Evolutionary conservation across 768 basidiomycete genomes (phyloP), one percentile per base, ranked within the genome.

Genomic region (Phlegmacium glaucopus): DNA sequence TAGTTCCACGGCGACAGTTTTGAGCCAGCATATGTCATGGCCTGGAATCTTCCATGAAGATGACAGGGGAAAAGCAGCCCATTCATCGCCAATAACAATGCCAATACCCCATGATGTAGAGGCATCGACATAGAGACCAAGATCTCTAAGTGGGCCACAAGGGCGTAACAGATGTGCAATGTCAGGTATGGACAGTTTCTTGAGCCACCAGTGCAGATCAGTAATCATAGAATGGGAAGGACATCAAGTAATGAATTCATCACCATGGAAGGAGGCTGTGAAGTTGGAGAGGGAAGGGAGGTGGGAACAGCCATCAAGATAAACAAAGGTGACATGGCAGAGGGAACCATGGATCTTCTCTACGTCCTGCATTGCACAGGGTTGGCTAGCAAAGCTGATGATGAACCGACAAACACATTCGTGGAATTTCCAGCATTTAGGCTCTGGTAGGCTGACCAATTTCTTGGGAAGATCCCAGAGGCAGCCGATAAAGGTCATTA

Each of bases 401-500:
- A 56, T 44, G 38, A 60, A 61, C 2, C 13, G 34, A 2, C 17
- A 9, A 10, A 56, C 45, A 1, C 58, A 34, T 6, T 37, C 34
- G 1, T 61, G 52, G 53, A 63, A 66, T 32, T 63, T 68, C 2
- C 49, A 18, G 0, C 55, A 42, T 36, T 69, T 72, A 7, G 41
- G 27, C 13, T 61, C 56, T 1, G 65, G 64, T 4, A 72, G 56
- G 4, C 55, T 53, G 1, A 72, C 65, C 0, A 26, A 44, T 9
- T 51, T 53, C 0, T 18, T 6, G 2, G 27, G 28, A n/a, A 72
- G 40, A 42, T 66, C 52, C 70, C 68, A 71, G 0, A 50, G 39
- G 45, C 70, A 64, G 6, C 68, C 66, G 8, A 68, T 59, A 47
- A 64, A 72, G 1, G 38, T 54, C 9, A 54, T 56, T 2, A 25